phyloP scores from a whole-genome alignment of 805 yeast genomes.

The Candida bentonensis region DNA sequence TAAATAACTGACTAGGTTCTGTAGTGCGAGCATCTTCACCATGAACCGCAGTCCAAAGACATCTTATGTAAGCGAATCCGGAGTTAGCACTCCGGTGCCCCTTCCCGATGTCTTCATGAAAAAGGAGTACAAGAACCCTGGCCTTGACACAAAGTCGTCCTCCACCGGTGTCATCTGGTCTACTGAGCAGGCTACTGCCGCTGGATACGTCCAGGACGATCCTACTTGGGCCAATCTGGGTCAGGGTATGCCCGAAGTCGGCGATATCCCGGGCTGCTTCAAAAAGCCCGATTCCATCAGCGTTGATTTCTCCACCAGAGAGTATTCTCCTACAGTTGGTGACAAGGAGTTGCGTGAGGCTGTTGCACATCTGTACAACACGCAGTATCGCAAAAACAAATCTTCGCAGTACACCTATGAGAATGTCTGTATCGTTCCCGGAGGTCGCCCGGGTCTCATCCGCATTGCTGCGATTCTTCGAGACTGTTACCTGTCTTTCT shows the following conservation, averaged over 20 bases:
- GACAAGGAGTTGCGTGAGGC: conserved; percentile 40
- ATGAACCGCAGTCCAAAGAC: too few relatives aligned
- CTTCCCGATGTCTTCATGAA: conserved; percentile 16
- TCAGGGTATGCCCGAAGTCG: conserved; percentile 54
- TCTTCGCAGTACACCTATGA: conserved; percentile 40
- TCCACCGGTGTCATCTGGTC: conserved; percentile 55
- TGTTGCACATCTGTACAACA: conserved; percentile 43
- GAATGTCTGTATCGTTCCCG: conserved; percentile 50
- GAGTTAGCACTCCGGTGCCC: conserved; percentile 16
- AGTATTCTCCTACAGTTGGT: conserved; percentile 50
- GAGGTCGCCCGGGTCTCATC: conserved; percentile 49
- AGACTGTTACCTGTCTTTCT: conserved; percentile 45
- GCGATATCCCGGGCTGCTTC: conserved; percentile 45
- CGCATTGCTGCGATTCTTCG: conserved; percentile 47
- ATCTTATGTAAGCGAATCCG: conserved; percentile 10
- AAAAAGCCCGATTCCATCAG: conserved; percentile 35
- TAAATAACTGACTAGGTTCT: too few relatives aligned
- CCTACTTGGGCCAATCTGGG: conserved; percentile 44
- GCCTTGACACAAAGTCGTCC: conserved; percentile 42
- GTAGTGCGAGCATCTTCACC: too few relatives aligned
- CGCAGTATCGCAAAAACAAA: conserved; percentile 34
- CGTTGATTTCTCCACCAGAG: conserved; percentile 35
- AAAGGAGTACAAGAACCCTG: conserved; percentile 32
- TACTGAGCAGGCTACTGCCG: conserved; percentile 44
- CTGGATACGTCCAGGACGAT: conserved; percentile 33